phyloP scores from a whole-genome alignment of 1,284 basidiomycete genomes.

The Hemileia vastatrix region DNA sequence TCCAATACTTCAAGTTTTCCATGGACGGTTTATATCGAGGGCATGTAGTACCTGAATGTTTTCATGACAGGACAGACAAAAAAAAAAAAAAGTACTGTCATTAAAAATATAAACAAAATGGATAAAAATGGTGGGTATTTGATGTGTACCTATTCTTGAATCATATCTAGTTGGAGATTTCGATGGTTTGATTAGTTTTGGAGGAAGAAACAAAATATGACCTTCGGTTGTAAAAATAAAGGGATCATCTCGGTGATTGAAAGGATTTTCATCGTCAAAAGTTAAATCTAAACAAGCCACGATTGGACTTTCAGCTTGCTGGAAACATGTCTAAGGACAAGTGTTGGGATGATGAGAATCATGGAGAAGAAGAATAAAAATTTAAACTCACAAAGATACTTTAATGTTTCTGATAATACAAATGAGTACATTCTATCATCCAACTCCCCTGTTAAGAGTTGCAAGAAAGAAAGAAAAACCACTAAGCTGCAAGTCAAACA shows the following conservation, averaged over 20 bases:
- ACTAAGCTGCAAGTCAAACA: background rate
- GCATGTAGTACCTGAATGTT: no score
- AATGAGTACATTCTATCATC: constrained; percentile 93
- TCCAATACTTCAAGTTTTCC: constrained; percentile 42
- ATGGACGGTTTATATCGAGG: constrained; percentile 33
- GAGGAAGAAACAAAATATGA: constrained; percentile 65
- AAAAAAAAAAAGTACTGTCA: no score
- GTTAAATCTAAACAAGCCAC: constrained; percentile 58
- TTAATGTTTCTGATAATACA: constrained; percentile 59
- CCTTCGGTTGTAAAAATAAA: constrained; percentile 88
- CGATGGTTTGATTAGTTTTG: constrained; percentile 53
- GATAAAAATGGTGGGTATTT: no score
- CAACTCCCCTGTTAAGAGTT: constrained; percentile 43
- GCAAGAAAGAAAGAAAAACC: background rate
- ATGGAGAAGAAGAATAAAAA: constrained; percentile 11
- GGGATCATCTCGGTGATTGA: constrained; percentile 65
- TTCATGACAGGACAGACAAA: no score
- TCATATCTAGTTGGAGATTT: constrained; percentile 55
- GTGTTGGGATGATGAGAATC: background rate
- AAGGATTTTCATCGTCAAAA: constrained; percentile 71
- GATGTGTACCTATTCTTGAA: no score
- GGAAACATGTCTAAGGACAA: background rate
- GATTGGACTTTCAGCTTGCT: background rate
- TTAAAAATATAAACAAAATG: no score
- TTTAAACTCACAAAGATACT: constrained; percentile 61